Conservation (phyloP, 176 grass and related monocot species). For the Tillandsia fasciculata region DNA sequence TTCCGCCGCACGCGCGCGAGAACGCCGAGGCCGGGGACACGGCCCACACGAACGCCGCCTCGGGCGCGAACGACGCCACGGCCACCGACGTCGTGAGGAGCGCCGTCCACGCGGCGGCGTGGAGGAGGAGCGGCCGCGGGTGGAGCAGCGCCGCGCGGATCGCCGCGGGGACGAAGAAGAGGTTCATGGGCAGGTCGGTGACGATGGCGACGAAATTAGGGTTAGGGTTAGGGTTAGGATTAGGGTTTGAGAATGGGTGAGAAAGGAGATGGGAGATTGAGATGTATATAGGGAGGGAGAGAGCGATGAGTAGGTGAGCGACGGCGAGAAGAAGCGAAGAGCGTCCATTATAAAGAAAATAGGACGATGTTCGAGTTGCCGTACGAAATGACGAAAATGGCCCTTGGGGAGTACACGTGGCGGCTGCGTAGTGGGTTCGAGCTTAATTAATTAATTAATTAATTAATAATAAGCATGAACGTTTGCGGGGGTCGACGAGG, state of each 20-base stretch:
- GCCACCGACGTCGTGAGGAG: slow-evolving; percentile 44
- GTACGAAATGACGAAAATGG: slow-evolving; percentile 1
- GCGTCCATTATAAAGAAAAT: neutral
- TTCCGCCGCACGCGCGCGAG: neutral
- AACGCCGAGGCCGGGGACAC: slow-evolving; percentile 13
- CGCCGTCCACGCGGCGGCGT: slow-evolving; percentile 44
- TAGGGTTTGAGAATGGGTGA: neutral
- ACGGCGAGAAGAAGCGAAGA: slow-evolving; percentile 1
- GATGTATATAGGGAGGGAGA: neutral
- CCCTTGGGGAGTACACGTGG: neutral
- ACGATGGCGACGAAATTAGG: neutral
- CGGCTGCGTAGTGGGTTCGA: neutral
- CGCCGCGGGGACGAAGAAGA: neutral
- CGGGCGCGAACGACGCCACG: slow-evolving; percentile 54
- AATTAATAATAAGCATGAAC: too few species aligned
- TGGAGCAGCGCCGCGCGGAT: slow-evolving; percentile 2
- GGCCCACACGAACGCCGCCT: slow-evolving; percentile 66
- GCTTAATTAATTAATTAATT: neutral
- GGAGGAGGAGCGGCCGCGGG: slow-evolving; percentile 24
- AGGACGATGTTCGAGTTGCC: neutral
- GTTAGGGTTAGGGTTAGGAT: neutral
- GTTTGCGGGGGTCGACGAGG: too few species aligned
- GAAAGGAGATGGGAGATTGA: neutral
- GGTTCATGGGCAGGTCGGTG: slow-evolving; percentile 14
- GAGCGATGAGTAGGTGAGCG: slow-evolving; percentile 13